These are phyloP conservation scores for Neopestalotiopsis rosae DNA, from an alignment of 2,329 filamentous ascomycete species.

Conservation along the genomic window DNA sequence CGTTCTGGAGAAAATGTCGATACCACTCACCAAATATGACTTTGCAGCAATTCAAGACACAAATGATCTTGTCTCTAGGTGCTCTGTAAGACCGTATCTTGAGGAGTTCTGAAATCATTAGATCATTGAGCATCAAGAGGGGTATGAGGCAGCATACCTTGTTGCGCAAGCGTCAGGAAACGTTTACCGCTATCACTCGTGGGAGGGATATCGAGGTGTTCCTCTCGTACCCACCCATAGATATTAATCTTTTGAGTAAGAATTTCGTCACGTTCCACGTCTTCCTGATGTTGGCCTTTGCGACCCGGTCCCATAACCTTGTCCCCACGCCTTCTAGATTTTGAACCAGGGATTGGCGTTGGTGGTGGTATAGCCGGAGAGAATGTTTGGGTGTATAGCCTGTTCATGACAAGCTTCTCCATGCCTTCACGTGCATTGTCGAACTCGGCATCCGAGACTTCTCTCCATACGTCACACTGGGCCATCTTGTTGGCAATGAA, in stretches of 20 bases:
- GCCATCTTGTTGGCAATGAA: conserved; percentile 99
- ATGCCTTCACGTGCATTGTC: conserved; percentile 98
- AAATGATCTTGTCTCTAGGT: conserved; percentile 98
- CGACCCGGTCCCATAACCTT: conserved; percentile 79
- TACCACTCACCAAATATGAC: conserved; percentile 84
- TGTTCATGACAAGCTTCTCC: conserved; percentile 99
- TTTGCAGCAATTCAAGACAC: conserved; percentile 97
- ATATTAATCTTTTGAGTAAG: conserved; percentile 95
- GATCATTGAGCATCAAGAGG: background rate
- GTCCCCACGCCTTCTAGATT: conserved; percentile 72
- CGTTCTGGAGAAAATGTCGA: background rate
- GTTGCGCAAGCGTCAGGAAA: conserved; percentile 87
- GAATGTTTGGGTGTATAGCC: conserved; percentile 94
- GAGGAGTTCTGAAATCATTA: conserved; percentile 71
- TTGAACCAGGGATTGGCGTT: conserved; percentile 72
- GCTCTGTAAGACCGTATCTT: conserved; percentile 98
- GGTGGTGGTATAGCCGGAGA: conserved; percentile 89
- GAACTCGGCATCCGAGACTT: conserved; percentile 95
- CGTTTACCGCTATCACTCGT: conserved; percentile 85
- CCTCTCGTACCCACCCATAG: conserved; percentile 92
- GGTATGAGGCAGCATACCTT: conserved; percentile 58
- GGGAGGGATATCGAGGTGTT: conserved; percentile 89
- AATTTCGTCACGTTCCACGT: conserved; percentile 96
- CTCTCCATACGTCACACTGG: conserved; percentile 93
- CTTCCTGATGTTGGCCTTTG: conserved; percentile 94